Percentiles rank a stretch among this genome's conserved stretches.
Evolutionary conservation across 202 grass and related monocot genomes (phyloP).

Genomic region (Hordeum pubiflorum): DNA sequence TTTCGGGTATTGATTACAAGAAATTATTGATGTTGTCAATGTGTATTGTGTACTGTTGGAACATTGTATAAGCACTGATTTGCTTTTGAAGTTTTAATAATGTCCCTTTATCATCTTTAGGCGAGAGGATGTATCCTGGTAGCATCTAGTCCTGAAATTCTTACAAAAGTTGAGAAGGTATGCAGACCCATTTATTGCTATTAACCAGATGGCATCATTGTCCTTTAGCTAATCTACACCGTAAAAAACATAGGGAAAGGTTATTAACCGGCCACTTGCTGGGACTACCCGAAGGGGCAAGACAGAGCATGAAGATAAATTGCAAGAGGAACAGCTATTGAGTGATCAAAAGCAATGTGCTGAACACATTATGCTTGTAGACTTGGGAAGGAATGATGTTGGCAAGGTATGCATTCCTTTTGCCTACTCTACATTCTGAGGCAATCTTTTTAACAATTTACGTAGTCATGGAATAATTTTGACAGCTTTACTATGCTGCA

Average conservation of each 20-base stretch:
- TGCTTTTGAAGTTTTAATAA: constrained; percentile 10
- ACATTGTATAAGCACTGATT: neutral
- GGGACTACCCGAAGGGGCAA: constrained; percentile 77
- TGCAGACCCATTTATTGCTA: neutral
- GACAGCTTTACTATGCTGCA: constrained; percentile 4
- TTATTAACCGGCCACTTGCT: constrained; percentile 91
- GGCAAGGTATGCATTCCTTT: constrained; percentile 59
- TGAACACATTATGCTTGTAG: constrained; percentile 96
- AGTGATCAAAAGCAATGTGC: constrained; percentile 92
- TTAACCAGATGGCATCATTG: neutral
- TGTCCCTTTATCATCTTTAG: constrained; percentile 34
- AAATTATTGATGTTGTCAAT: neutral
- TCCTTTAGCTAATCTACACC: constrained; percentile 15
- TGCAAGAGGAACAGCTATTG: constrained; percentile 55
- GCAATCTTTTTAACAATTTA: neutral
- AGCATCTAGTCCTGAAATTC: constrained; percentile 95
- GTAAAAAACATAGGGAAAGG: constrained; percentile 39
- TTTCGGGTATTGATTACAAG: neutral
- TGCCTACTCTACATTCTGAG: neutral
- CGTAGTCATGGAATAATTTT: neutral
- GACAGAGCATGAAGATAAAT: constrained; percentile 71
- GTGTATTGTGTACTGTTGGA: neutral
- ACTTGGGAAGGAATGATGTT: constrained; percentile 97
- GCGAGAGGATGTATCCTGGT: constrained; percentile 92
- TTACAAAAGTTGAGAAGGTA: constrained; percentile 86